phyloP scores from a whole-genome alignment of 2,329 filamentous ascomycete genomes.

The Epichloe glyceriae region DNA sequence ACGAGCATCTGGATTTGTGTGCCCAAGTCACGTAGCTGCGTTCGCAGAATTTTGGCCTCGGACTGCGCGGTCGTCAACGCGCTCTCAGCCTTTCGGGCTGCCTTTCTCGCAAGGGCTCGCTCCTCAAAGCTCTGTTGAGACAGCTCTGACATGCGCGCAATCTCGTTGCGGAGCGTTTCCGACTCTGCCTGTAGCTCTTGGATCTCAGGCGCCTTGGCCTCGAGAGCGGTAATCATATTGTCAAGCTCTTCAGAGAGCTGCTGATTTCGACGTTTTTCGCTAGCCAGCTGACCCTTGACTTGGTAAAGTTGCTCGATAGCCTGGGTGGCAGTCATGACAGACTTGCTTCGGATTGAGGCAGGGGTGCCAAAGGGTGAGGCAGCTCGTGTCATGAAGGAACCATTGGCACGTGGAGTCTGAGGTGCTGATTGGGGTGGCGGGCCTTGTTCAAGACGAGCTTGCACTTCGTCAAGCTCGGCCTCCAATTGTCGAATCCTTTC shows the following conservation, averaged over 20 bases:
- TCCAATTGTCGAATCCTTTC: conserved; percentile 38
- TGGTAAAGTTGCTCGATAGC: conserved; percentile 52
- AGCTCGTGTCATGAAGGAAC: conserved; percentile 37
- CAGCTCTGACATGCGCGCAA: conserved; percentile 72
- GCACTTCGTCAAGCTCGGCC: conserved; percentile 39
- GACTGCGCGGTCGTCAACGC: conserved; percentile 49
- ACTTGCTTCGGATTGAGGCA: conserved; percentile 42
- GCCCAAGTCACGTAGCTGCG: conserved; percentile 79
- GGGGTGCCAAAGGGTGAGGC: conserved; percentile 51
- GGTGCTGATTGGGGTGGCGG: conserved; percentile 36
- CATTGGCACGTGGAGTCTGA: conserved; percentile 49
- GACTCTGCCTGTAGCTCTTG: conserved; percentile 75
- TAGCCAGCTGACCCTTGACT: conserved; percentile 59
- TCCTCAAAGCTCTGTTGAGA: conserved; percentile 73
- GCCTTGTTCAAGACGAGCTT: conserved; percentile 33
- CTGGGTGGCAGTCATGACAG: conserved; percentile 45
- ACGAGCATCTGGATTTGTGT: conserved; percentile 83
- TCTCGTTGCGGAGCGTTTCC: conserved; percentile 64
- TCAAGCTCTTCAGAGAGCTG: conserved; percentile 68
- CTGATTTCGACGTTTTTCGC: conserved; percentile 60
- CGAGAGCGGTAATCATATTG: conserved; percentile 72
- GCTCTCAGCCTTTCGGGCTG: conserved; percentile 65
- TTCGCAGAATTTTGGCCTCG: conserved; percentile 67
- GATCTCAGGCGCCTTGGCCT: conserved; percentile 77
- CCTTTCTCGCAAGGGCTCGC: conserved; percentile 65